Base-by-base conservation (phyloP, 1,284 basidiomycete species). In the Abortiporus biennis region DNA sequence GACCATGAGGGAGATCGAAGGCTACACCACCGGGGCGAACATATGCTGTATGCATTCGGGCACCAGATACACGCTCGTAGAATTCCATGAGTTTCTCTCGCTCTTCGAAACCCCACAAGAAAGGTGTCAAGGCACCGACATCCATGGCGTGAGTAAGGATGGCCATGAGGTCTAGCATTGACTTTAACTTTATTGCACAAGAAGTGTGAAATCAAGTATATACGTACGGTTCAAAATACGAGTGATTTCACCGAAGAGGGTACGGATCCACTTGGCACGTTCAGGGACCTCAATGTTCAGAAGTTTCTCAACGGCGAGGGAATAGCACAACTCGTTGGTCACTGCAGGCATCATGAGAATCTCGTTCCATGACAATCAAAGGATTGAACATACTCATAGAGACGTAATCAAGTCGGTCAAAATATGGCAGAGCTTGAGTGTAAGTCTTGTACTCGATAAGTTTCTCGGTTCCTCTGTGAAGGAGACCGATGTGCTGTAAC, bases 81-180 rank as follows among this genome's bases (percentile, higher is more conserved):
- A 99, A 99, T 66, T 99, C 95, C 95, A 98, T 98, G 52, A 99
- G 82, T 74, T 99, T 98, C 70, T 99, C 95, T 52, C 95, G 92
- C 69, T 99, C 95, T 68, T 99, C 95, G 74, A 99, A 98, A 58
- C 94, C 96, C 94, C 93, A 99, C 30, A 99, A 74, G 85, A 98
- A 99, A 36, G 95, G 96, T 1, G 96, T 99, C 5, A 99, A 76
- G 49, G 92, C 95, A 62, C 95, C 96, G 49, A 99, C 95, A 59
- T 96, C 92, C 90, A 92, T 92, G 41, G 86, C 84, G 68, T 96
- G 91, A 21, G 95, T 92, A 33, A 99, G 78, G 48, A 99, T 80
- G 46, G 95, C 95, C 96, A 99, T 99, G 51, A 98, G 74, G 63
- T 98, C 85, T 87, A 46, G 4, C n/a, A n/a, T 29, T n/a, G 27